These are phyloP conservation scores for Metarhizium guizhouense DNA, from an alignment of 2,329 filamentous ascomycete genomes.

Conservation along the genomic window DNA sequence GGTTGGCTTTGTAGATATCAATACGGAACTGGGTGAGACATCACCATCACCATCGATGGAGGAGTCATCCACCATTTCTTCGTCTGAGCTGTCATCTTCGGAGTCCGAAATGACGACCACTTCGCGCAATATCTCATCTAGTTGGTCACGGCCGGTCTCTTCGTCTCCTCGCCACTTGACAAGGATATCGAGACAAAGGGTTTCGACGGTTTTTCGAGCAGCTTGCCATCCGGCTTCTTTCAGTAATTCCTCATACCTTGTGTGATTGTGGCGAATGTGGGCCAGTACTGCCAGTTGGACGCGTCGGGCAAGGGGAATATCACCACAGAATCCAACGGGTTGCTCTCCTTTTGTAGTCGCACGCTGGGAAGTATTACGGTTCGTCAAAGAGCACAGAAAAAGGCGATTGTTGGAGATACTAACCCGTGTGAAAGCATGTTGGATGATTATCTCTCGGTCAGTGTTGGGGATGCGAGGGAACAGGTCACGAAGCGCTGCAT, in stretches of 20 bases:
- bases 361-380: conserved; percentile 27
- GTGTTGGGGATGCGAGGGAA: conserved; percentile 59
- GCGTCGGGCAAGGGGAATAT: conserved; percentile 49
- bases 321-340: conserved; percentile 47
- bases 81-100: conserved; percentile 36
- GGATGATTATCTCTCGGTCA: conserved; percentile 52
- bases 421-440: conserved; percentile 55
- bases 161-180: conserved; percentile 67
- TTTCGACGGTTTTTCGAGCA: conserved; percentile 52
- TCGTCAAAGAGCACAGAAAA: conserved; percentile 5
- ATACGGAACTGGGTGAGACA: conserved; percentile 9
- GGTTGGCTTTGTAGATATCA: conserved; percentile 11
- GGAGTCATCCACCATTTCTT: conserved; percentile 24
- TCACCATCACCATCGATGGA: conserved; percentile 19
- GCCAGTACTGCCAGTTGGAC: conserved; percentile 58
- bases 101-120: conserved; percentile 58
- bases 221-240: conserved; percentile 49
- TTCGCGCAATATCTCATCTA: conserved; percentile 58
- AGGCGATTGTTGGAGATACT: conserved; percentile 14
- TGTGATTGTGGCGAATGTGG: conserved; percentile 59
- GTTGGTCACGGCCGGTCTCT: conserved; percentile 57
- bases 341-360: conserved; percentile 41
- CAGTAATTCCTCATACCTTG: conserved; percentile 53
- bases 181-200: conserved; percentile 53
- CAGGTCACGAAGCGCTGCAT: conserved; percentile 52